A percentile compares a stretch with the other conserved stretches of the same genome.
These are phyloP conservation scores for Sphaerobolus stellatus DNA, from an alignment of 1,284 basidiomycete species.

Conservation along the genomic window DNA sequence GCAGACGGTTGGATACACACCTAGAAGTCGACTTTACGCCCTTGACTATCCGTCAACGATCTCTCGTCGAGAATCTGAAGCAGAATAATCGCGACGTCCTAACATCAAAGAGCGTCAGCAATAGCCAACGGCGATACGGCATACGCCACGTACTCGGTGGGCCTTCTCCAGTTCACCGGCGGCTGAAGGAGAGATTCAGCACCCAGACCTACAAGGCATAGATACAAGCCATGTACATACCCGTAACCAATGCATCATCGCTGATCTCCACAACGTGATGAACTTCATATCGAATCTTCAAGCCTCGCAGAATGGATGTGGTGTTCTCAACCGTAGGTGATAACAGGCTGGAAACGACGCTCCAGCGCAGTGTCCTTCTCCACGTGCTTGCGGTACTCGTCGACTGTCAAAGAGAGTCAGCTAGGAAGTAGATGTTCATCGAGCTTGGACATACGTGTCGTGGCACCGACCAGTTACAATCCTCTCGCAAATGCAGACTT, in stretches of 20 bases:
- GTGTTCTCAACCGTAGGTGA: conserved; percentile 82
- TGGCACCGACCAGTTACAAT: conserved; percentile 84
- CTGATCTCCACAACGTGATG: conserved; percentile 92
- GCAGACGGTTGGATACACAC: too few species aligned
- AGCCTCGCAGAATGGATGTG: conserved; percentile 85
- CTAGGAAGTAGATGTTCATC: neutral
- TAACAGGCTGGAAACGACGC: conserved; percentile 85
- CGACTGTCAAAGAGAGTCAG: conserved; percentile 43
- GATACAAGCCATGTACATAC: too few species aligned
- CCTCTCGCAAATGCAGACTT: conserved; percentile 84
- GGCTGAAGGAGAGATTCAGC: too few species aligned
- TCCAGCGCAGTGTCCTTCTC: conserved; percentile 91
- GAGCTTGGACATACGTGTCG: conserved; percentile 78
- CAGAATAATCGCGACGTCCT: conserved; percentile 89
- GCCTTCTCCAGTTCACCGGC: too few species aligned
- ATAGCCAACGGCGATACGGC: too few species aligned
- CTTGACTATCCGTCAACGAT: conserved; percentile 80
- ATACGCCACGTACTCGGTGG: too few species aligned
- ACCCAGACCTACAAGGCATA: too few species aligned
- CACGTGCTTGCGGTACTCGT: conserved; percentile 92
- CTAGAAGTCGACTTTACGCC: conserved; percentile 77
- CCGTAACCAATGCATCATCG: conserved; percentile 84
- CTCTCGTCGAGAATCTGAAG: conserved; percentile 95
- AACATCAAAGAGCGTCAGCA: too few species aligned
- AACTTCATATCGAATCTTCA: conserved; percentile 83